Percentiles rank a stretch among this genome's conserved stretches.
These are phyloP conservation scores for Aureobasidium musti DNA, from an alignment of 2,329 filamentous ascomycete species.

Conservation along the genomic window DNA sequence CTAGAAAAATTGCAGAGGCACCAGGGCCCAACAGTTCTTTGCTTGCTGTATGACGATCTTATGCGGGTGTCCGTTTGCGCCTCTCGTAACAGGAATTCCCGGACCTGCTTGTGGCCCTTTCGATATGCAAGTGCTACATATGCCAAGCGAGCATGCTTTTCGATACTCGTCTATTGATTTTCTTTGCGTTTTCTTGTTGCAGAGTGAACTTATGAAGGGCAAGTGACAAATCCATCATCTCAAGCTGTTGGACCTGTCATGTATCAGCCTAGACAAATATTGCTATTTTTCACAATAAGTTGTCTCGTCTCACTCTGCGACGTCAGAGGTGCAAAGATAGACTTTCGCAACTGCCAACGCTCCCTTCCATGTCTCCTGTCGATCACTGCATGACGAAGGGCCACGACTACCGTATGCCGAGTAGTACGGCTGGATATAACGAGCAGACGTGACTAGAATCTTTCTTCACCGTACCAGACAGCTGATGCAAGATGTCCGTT, in stretches of 20 bases:
- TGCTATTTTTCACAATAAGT: neutral
- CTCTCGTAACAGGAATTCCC: neutral
- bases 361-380: neutral
- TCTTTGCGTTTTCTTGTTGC: conserved; percentile 2
- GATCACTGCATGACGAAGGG: neutral
- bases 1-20: neutral
- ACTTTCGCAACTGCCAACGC: conserved; percentile 12
- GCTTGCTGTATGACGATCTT: conserved; percentile 20
- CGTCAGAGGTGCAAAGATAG: conserved; percentile 14
- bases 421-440: neutral
- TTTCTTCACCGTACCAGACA: neutral
- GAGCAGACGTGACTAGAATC: neutral
- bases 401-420: too few relatives aligned
- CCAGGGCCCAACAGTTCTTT: conserved; percentile 6
- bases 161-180: conserved; percentile 5
- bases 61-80: conserved; percentile 7
- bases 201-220: neutral
- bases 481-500: neutral
- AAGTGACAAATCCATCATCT: neutral
- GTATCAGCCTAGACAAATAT: neutral
- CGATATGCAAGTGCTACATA: conserved; percentile 17
- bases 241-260: neutral
- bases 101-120: conserved; percentile 4
- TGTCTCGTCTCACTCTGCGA: conserved; percentile 4
- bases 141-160: conserved; percentile 10